A percentile compares a stretch with the other conserved stretches of the same genome.
phyloP scores from a whole-genome alignment of 306 rosid genomes.

The Vigna hirtella region DNA sequence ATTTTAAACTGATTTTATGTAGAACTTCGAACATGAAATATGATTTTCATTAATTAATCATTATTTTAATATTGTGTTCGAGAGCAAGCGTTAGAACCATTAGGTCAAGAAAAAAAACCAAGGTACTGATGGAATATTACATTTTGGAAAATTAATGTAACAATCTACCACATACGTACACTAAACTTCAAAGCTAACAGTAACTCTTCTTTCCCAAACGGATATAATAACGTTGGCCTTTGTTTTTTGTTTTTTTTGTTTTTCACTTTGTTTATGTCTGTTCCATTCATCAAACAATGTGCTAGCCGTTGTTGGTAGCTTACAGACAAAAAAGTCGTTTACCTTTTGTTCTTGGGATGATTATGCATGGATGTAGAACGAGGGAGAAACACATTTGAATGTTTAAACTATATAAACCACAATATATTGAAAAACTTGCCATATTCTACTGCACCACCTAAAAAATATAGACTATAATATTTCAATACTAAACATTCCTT shows the following conservation, averaged over 20 bases:
- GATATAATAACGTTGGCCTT: neutral
- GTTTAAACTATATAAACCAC: no score
- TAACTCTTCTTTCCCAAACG: slow-evolving; percentile 32
- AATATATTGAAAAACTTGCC: no score
- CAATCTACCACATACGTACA: neutral
- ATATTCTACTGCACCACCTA: no score
- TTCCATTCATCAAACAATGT: neutral
- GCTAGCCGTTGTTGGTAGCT: slow-evolving; percentile 40
- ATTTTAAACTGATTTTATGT: no score
- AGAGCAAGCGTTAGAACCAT: neutral
- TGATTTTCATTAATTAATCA: no score
- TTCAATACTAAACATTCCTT: no score
- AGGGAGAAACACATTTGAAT: no score
- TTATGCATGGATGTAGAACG: no score
- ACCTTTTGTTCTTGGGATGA: slow-evolving; percentile 1
- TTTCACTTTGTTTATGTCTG: neutral
- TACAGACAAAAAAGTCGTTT: neutral
- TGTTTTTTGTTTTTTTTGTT: neutral
- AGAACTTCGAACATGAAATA: no score
- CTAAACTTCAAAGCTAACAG: slow-evolving; percentile 10
- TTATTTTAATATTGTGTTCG: neutral
- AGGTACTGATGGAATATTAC: no score
- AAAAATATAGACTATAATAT: no score
- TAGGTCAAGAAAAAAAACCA: neutral
- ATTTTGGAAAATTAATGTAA: neutral